A percentile compares a stretch with the other conserved stretches of the same genome.
These are phyloP conservation scores for Stereum hirsutum DNA, from an alignment of 1,284 basidiomycete genomes.

Conservation along the genomic window DNA sequence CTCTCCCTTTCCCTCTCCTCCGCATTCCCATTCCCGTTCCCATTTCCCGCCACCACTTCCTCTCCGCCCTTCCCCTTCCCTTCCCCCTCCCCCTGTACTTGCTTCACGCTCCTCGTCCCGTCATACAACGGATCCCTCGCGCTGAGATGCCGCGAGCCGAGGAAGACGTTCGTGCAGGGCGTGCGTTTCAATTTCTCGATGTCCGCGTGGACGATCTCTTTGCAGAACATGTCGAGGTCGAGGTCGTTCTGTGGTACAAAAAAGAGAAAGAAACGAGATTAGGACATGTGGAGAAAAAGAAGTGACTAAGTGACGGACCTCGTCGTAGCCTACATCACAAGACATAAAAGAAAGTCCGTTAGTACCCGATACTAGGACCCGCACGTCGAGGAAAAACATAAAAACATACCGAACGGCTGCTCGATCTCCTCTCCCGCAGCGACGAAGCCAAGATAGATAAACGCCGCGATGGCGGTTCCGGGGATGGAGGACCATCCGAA, in stretches of 20 bases:
- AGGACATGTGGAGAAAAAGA: neutral
- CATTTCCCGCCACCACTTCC: too few relatives aligned
- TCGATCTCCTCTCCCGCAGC: constrained; percentile 62
- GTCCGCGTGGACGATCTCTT: constrained; percentile 40
- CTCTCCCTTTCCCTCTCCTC: too few relatives aligned
- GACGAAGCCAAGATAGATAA: constrained; percentile 59
- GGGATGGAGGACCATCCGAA: constrained; percentile 54
- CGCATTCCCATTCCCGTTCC: too few relatives aligned
- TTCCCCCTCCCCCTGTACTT: too few relatives aligned
- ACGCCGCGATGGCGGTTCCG: constrained; percentile 49
- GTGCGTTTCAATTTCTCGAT: constrained; percentile 37
- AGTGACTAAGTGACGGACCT: constrained; percentile 26
- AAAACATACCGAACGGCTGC: constrained; percentile 50
- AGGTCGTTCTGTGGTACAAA: constrained; percentile 47
- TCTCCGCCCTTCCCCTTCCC: too few relatives aligned
- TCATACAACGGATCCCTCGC: too few relatives aligned
- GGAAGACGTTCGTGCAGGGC: constrained; percentile 37
- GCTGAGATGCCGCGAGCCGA: constrained; percentile 18
- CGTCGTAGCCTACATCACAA: constrained; percentile 38
- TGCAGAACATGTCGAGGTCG: constrained; percentile 53
- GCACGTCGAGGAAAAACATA: neutral
- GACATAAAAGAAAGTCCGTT: neutral
- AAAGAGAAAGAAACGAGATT: too few relatives aligned
- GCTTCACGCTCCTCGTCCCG: too few relatives aligned
- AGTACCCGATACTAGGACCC: neutral